These are phyloP conservation scores for Dispira simplex DNA, from an alignment of 192 early-diverging fungal genomes.

Conservation along the genomic window DNA sequence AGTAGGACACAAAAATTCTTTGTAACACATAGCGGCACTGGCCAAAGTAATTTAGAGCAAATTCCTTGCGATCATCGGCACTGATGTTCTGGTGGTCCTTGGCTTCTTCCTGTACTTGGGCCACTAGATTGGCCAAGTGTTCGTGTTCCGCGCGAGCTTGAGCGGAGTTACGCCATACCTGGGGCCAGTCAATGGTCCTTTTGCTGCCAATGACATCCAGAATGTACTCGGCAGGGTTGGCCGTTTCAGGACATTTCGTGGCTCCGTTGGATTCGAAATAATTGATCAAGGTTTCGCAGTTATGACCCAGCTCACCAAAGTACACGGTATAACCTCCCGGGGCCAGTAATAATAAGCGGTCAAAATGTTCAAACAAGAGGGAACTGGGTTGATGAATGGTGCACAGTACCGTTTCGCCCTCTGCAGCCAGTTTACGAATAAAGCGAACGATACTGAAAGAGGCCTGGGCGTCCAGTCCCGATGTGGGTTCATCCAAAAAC, in stretches of 20 bases:
- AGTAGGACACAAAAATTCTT: slow-evolving; percentile 52
- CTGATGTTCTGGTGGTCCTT: slow-evolving; percentile 17
- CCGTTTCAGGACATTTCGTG: slow-evolving; percentile 38
- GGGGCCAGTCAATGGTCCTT: slow-evolving; percentile 45
- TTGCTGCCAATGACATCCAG: slow-evolving; percentile 52
- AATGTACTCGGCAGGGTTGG: slow-evolving; percentile 79
- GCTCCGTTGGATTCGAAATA: slow-evolving; percentile 76
- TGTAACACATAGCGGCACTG: slow-evolving; percentile 43
- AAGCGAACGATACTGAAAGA: slow-evolving; percentile 55
- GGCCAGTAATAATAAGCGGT: slow-evolving; percentile 55
- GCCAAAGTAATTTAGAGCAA: slow-evolving; percentile 23
- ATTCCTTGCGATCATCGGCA: slow-evolving; percentile 21
- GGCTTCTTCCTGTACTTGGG: slow-evolving; percentile 12
- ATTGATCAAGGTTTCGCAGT: slow-evolving; percentile 40
- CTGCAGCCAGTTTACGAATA: slow-evolving; percentile 40
- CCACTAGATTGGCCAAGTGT: slow-evolving; percentile 38
- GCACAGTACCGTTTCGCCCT: slow-evolving; percentile 47
- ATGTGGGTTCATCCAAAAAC: slow-evolving; percentile 81
- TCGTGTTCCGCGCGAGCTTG: slow-evolving; percentile 23
- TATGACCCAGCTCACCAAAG: slow-evolving; percentile 62
- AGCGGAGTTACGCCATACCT: slow-evolving; percentile 45
- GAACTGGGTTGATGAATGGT: slow-evolving; percentile 75
- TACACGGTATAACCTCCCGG: slow-evolving; percentile 66
- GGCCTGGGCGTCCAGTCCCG: slow-evolving; percentile 58
- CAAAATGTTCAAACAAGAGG: slow-evolving; percentile 64